phyloP scores from a whole-genome alignment of 176 grass and related monocot genomes.

The Melocanna baccifera region DNA sequence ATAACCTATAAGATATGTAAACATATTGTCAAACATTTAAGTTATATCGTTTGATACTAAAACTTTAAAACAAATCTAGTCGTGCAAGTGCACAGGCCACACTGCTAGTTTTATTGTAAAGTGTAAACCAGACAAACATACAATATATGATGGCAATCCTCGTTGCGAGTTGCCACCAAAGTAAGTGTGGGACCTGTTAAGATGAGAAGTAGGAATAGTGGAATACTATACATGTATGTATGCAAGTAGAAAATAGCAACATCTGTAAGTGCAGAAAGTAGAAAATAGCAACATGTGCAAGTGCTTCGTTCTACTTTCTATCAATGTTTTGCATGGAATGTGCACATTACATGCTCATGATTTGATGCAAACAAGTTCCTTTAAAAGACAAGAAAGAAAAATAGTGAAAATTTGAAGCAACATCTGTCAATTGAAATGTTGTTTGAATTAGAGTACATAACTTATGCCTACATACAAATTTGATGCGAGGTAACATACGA shows the following conservation, averaged over 20 bases:
- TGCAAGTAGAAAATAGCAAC: background rate
- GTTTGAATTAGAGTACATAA: background rate
- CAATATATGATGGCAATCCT: too few relatives aligned
- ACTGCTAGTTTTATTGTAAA: too few relatives aligned
- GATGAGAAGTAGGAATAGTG: too few relatives aligned
- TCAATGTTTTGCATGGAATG: background rate
- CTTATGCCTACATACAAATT: background rate
- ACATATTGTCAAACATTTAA: too few relatives aligned
- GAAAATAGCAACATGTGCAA: background rate
- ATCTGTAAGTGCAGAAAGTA: background rate
- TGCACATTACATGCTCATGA: background rate
- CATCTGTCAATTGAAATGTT: conserved; percentile 4
- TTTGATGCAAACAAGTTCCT: background rate
- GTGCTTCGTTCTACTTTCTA: background rate
- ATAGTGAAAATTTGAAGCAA: background rate
- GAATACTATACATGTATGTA: too few relatives aligned
- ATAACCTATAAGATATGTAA: too few relatives aligned
- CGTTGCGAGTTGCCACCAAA: too few relatives aligned
- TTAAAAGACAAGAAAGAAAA: background rate
- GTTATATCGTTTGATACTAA: too few relatives aligned
- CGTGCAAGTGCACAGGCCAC: too few relatives aligned
- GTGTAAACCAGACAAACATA: too few relatives aligned
- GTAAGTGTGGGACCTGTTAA: too few relatives aligned
- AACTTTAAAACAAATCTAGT: too few relatives aligned
- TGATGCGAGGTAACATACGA: background rate